phyloP scores from a whole-genome alignment of 257 asterid species.

The Gentiana dahurica region DNA sequence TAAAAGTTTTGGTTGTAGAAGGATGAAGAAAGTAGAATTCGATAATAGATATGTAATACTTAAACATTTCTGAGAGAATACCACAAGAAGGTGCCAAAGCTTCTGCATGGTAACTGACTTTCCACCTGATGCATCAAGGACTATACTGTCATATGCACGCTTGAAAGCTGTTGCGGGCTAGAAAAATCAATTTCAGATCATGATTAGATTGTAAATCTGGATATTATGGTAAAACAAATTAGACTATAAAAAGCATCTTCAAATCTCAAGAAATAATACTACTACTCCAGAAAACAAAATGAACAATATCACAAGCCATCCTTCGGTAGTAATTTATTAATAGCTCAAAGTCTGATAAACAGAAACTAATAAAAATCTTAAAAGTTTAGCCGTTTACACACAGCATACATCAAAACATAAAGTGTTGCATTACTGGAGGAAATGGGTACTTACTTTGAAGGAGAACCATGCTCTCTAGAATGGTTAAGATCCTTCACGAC shows the following conservation, averaged over 20 bases:
- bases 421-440: no score
- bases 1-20: background rate
- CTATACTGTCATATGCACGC: slow-evolving; percentile 67
- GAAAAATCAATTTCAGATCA: slow-evolving; percentile 9
- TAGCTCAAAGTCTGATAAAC: no score
- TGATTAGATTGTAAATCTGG: no score
- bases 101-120: slow-evolving; percentile 92
- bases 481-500: slow-evolving; percentile 78
- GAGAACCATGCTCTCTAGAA: slow-evolving; percentile 68
- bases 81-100: slow-evolving; percentile 90
- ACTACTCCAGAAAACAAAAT: background rate
- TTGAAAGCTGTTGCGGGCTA: slow-evolving; percentile 93
- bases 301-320: no score
- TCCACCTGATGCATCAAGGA: slow-evolving; percentile 62
- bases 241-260: no score
- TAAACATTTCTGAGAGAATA: slow-evolving; percentile 17
- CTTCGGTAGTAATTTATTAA: no score
- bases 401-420: no score
- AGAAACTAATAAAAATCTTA: no score
- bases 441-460: slow-evolving; percentile 48
- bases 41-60: slow-evolving; percentile 3
- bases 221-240: no score
- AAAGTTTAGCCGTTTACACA: no score
- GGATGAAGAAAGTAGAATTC: slow-evolving; percentile 9
- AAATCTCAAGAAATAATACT: no score